These are phyloP conservation scores for Pseudoturritis turrita DNA, from an alignment of 345 rosid genomes.

Conservation along the genomic window DNA sequence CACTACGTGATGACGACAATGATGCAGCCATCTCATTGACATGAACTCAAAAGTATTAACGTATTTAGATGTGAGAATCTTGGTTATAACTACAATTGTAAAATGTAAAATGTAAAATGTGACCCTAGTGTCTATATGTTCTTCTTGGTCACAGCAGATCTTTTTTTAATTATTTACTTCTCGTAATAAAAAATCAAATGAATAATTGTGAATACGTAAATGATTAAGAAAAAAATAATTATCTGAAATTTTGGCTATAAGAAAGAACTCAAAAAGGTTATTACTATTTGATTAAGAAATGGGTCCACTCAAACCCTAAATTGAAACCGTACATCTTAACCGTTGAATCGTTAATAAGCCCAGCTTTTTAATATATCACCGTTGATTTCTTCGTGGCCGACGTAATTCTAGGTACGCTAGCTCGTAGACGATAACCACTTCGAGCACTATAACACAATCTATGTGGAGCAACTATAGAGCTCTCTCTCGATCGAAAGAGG, in stretches of 20 bases:
- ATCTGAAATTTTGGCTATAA: neutral
- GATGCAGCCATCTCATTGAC: slow-evolving; percentile 11
- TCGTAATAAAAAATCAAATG: no score
- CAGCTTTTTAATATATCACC: neutral
- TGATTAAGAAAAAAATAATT: no score
- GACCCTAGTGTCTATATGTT: neutral
- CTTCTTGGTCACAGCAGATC: neutral
- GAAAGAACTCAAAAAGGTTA: no score
- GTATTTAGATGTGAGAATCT: neutral
- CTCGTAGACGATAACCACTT: neutral
- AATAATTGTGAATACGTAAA: neutral
- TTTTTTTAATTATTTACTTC: no score
- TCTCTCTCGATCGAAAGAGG: slow-evolving; percentile 16
- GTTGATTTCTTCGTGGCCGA: neutral
- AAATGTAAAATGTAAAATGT: neutral
- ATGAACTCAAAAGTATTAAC: neutral
- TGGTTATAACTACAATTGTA: neutral
- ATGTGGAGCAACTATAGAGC: slow-evolving; percentile 9
- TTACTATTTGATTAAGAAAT: no score
- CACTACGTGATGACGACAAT: slow-evolving; percentile 24
- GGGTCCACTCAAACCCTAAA: slow-evolving; percentile 16
- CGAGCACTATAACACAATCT: slow-evolving; percentile 16
- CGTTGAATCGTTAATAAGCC: neutral
- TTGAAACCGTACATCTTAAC: neutral
- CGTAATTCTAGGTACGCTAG: neutral